Conservation (phyloP, 2,329 filamentous ascomycete genomes). For the Pseudogymnoascus pannorum region DNA sequence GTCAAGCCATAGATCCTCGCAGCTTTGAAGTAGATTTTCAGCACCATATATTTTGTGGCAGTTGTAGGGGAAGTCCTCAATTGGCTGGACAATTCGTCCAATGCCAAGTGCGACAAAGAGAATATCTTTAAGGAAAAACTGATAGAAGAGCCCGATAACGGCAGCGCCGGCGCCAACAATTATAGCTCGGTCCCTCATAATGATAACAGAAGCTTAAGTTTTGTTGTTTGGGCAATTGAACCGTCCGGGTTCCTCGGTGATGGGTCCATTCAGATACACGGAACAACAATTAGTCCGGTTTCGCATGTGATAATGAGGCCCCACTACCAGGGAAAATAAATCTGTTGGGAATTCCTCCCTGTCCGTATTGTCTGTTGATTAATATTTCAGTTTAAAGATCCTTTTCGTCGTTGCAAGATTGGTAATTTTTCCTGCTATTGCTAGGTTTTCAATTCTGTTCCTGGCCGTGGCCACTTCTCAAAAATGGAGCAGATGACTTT, state of each 20-base stretch:
- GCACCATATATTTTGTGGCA: conserved; percentile 15
- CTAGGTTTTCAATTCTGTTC: neutral
- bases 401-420: neutral
- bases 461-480: neutral
- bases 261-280: neutral
- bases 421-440: neutral
- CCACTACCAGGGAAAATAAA: neutral
- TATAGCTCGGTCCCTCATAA: neutral
- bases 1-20: conserved; percentile 28
- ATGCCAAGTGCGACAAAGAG: conserved; percentile 27
- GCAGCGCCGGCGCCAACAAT: conserved; percentile 10
- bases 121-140: conserved; percentile 26
- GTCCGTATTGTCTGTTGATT: neutral
- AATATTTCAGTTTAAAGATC: neutral
- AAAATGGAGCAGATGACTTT: conserved; percentile 1
- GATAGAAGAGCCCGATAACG: conserved; percentile 25
- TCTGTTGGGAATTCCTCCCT: conserved; percentile 1
- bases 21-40: conserved; percentile 19
- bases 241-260: neutral
- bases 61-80: conserved; percentile 28
- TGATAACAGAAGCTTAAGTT: neutral
- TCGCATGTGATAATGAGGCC: neutral
- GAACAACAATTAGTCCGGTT: conserved; percentile 1
- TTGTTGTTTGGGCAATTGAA: neutral
- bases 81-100: conserved; percentile 25